Base-by-base conservation (phyloP, 140 eudicot species). In the Anethum foeniculum region DNA sequence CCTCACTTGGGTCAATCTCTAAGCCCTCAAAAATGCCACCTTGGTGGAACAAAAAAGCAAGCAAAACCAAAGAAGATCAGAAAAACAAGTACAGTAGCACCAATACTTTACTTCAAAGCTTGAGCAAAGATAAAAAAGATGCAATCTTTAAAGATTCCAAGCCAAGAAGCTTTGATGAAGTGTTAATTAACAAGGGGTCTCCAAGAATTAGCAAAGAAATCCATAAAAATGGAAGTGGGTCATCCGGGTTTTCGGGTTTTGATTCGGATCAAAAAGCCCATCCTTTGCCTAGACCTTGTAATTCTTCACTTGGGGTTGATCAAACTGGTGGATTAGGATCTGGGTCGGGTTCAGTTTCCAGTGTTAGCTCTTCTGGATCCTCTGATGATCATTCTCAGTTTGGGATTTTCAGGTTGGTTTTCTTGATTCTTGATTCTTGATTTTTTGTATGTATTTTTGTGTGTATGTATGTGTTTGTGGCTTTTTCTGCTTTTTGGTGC, bases 311-410 rank as follows among this genome's bases (percentile, higher is more conserved):
- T 52, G 87, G 85, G 18, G 25, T 41, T 78, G 92, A 83, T 75
- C 88, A 68, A 54, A 86, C 62, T 11, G 78, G 41, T 67, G 88
- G 83, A 34, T 84, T 77, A 27, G 97, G 87, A 81, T 87, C 87
- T 75, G 91, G 81, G 44, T 89, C 98, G 41, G 89, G 79, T 32
- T 90, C 95, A 1, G 89, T 83, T 23, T 95, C 99, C 0, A 94
- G 97, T 82, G 90, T 85, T 21, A 89, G 98, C 81, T 94, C 96
- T 0, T 92, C 96, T 58, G 96, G 89, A 43, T 92, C 97, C 34
- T 92, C 97, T 47, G 96, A 88, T 80, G 98, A 91, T 89, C 93
- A 83, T 14, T 72, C 80, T 73, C 97, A 82, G 68, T 84, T 83
- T 77, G 84, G 83, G 47, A 43, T 82, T 86, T 85, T 78, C 86